Conservation (phyloP, 2,329 filamentous ascomycete species). For the Paramyrothecium sp. region DNA sequence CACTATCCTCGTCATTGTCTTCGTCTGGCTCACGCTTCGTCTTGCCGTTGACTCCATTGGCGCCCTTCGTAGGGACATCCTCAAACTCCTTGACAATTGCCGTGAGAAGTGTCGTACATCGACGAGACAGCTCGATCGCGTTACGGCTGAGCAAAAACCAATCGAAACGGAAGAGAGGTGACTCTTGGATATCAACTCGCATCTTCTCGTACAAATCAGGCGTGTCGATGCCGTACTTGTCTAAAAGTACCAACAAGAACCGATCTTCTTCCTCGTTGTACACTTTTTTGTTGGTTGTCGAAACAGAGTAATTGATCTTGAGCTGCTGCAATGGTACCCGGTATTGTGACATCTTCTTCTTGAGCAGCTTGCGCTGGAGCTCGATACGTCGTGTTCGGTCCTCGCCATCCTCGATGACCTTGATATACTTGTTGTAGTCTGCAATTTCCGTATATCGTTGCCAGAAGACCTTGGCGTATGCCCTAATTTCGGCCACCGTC, state of each 20-base stretch:
- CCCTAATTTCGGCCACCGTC: constrained; percentile 77
- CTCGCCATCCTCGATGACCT: constrained; percentile 88
- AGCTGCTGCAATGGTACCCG: constrained; percentile 97
- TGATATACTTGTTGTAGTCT: constrained; percentile 86
- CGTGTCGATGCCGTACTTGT: constrained; percentile 87
- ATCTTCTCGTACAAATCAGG: constrained; percentile 91
- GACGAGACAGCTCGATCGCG: constrained; percentile 84
- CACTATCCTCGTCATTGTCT: constrained; percentile 80
- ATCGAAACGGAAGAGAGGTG: constrained; percentile 93
- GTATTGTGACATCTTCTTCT: constrained; percentile 94
- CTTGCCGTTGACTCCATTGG: constrained; percentile 64
- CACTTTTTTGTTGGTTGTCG: constrained; percentile 99
- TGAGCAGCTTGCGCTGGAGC: constrained; percentile 88
- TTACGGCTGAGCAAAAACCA: constrained; percentile 99
- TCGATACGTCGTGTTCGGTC: constrained; percentile 85
- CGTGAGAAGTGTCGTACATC: constrained; percentile 91
- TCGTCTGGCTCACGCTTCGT: constrained; percentile 75
- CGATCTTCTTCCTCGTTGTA: constrained; percentile 98
- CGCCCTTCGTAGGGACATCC: constrained; percentile 52
- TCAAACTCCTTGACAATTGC: constrained; percentile 96
- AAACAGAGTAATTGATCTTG: constrained; percentile 98
- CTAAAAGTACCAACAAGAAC: constrained; percentile 89
- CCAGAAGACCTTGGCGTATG: constrained; percentile 96
- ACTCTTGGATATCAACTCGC: constrained; percentile 94
- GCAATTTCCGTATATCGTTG: constrained; percentile 87